These are phyloP conservation scores for Hyphopichia homilentoma DNA, from an alignment of 805 yeast genomes.

Conservation along the genomic window DNA sequence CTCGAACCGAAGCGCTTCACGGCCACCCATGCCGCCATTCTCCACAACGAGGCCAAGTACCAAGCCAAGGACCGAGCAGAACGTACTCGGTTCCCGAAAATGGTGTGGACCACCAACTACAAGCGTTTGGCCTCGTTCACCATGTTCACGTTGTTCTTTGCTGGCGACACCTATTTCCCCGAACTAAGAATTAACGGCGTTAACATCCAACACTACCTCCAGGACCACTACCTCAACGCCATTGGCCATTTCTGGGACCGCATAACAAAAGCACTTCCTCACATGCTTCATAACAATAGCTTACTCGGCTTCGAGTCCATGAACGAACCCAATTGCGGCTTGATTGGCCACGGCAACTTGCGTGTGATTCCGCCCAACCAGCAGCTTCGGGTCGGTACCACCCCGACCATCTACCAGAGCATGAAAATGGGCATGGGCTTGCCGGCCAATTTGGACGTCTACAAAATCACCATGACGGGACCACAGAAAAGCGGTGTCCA, in stretches of 20 bases:
- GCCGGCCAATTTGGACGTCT: slow-evolving; percentile 62
- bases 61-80: slow-evolving; percentile 29
- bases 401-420: slow-evolving; percentile 78
- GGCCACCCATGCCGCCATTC: slow-evolving; percentile 71
- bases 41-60: slow-evolving; percentile 53
- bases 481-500: slow-evolving; percentile 61
- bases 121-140: slow-evolving; percentile 67
- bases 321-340: slow-evolving; percentile 83
- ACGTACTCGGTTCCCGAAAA: slow-evolving; percentile 60
- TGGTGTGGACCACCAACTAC: slow-evolving; percentile 93
- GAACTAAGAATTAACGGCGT: slow-evolving; percentile 63
- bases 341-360: slow-evolving; percentile 60
- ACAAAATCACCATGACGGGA: slow-evolving; percentile 70
- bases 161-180: slow-evolving; percentile 76
- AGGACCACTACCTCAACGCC: slow-evolving; percentile 56
- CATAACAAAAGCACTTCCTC: slow-evolving; percentile 21
- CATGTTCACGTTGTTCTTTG: slow-evolving; percentile 84
- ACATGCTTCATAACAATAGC: slow-evolving; percentile 40
- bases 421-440: slow-evolving; percentile 78
- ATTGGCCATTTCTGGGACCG: slow-evolving; percentile 36
- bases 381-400: slow-evolving; percentile 69
- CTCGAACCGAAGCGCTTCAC: slow-evolving; percentile 72
- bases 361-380: slow-evolving; percentile 53
- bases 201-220: slow-evolving; percentile 77
- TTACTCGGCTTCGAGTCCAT: slow-evolving; percentile 77